Percentiles rank a stretch among this genome's conserved stretches.
Conservation (phyloP, 257 asterid species). For the Capsicum pubescens region DNA sequence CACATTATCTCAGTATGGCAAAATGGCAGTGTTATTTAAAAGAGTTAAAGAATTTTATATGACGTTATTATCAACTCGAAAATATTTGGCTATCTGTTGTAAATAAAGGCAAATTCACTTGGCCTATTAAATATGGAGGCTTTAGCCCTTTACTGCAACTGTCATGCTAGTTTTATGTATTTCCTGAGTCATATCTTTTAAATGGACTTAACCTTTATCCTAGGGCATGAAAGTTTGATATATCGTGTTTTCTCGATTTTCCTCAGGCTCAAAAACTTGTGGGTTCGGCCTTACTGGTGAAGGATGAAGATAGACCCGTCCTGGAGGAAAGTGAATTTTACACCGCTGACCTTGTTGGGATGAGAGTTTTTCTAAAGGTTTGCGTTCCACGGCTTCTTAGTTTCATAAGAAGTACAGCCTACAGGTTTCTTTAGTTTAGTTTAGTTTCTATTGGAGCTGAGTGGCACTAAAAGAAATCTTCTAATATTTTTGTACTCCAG, state of each 20-base stretch:
- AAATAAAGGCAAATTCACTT: background rate
- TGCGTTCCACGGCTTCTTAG: conserved; percentile 34
- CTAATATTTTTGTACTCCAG: conserved; percentile 38
- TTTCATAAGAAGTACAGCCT: background rate
- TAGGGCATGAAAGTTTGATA: background rate
- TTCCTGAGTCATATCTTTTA: background rate
- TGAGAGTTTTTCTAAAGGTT: conserved; percentile 85
- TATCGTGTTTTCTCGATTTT: conserved; percentile 28
- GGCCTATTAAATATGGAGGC: background rate
- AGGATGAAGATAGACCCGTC: conserved; percentile 75
- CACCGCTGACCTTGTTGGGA: conserved; percentile 84
- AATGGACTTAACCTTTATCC: background rate
- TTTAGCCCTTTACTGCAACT: background rate
- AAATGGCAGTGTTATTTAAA: background rate
- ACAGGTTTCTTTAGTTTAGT: background rate
- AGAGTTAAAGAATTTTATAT: conserved; percentile 1
- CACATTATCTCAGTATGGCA: background rate
- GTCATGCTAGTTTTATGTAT: background rate
- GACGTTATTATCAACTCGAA: background rate
- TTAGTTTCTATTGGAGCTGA: conserved; percentile 12
- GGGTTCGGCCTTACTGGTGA: conserved; percentile 82
- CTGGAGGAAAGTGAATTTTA: conserved; percentile 92
- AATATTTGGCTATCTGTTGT: background rate
- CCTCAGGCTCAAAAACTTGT: conserved; percentile 87
- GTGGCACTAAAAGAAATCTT: background rate